These are phyloP conservation scores for Trichophaea hybrida DNA, from an alignment of 2,329 filamentous ascomycete genomes.

Conservation along the genomic window DNA sequence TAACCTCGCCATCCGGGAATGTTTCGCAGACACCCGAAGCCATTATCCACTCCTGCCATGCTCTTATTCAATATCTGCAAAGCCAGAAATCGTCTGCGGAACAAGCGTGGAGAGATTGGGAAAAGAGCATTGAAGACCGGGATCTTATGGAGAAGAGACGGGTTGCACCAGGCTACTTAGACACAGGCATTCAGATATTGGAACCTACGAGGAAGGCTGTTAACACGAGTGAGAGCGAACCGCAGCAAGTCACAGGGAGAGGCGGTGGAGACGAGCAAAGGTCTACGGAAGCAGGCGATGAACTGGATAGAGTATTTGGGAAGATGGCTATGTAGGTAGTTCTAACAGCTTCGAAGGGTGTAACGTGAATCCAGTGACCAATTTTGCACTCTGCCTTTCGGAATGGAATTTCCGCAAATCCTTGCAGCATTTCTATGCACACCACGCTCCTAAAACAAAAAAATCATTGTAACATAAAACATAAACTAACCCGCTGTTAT, in stretches of 20 bases:
- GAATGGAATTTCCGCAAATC: too few species aligned
- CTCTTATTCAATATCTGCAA: conserved; percentile 60
- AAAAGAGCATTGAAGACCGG: conserved; percentile 45
- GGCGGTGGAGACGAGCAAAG: conserved; percentile 30
- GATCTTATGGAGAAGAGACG: conserved; percentile 57
- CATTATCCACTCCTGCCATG: conserved; percentile 67
- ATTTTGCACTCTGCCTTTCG: too few species aligned
- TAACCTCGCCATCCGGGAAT: conserved; percentile 62
- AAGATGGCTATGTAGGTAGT: conserved; percentile 30
- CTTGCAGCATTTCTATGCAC: neutral
- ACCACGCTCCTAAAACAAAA: neutral
- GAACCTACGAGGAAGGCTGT: conserved; percentile 36
- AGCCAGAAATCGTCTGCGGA: conserved; percentile 55
- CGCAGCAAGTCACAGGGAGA: conserved; percentile 16
- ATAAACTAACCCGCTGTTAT: conserved; percentile 2
- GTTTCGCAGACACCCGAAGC: conserved; percentile 67
- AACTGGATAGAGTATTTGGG: conserved; percentile 46
- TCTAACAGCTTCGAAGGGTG: too few species aligned
- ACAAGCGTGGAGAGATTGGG: conserved; percentile 52
- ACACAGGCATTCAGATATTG: conserved; percentile 52
- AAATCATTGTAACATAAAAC: neutral
- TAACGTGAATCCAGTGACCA: too few species aligned
- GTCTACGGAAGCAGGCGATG: conserved; percentile 38
- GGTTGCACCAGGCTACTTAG: conserved; percentile 67
- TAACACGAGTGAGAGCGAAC: conserved; percentile 16